Conservation (phyloP, 371 early-diverging fungal species). For the Mortierella sp. region DNA sequence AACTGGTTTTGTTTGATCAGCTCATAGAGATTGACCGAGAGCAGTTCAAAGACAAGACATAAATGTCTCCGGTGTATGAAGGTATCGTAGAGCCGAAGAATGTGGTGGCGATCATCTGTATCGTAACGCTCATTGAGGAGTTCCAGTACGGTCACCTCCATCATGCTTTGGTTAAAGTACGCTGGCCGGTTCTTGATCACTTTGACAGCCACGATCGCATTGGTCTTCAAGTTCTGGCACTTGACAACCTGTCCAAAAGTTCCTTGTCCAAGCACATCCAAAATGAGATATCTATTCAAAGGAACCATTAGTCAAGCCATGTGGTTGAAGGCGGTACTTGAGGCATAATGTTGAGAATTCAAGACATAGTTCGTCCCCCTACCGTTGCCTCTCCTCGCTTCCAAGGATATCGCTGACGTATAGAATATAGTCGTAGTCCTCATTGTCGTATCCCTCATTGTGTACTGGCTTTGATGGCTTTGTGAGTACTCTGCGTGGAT, state of each 20-base stretch:
- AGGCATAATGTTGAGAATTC: no score
- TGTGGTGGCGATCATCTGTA: constrained; percentile 80
- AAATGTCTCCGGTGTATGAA: constrained; percentile 93
- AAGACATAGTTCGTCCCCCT: no score
- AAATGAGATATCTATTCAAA: constrained; percentile 77
- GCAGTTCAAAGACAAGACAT: constrained; percentile 94
- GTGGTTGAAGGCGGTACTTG: background rate
- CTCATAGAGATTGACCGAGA: constrained; percentile 95
- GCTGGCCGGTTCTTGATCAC: constrained; percentile 95
- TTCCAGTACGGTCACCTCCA: constrained; percentile 92
- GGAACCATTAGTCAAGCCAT: background rate
- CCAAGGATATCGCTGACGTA: constrained; percentile 95
- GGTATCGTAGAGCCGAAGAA: constrained; percentile 81
- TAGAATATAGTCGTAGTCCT: constrained; percentile 92
- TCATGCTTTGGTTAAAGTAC: constrained; percentile 91
- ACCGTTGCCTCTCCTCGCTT: constrained; percentile 84
- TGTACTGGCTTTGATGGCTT: constrained; percentile 88
- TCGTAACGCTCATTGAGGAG: constrained; percentile 80
- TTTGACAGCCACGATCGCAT: constrained; percentile 93
- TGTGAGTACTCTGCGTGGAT: constrained; percentile 92
- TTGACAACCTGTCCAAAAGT: constrained; percentile 99
- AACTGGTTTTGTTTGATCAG: constrained; percentile 92
- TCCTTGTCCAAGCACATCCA: constrained; percentile 95
- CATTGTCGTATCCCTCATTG: constrained; percentile 95
- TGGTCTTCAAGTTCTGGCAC: constrained; percentile 86